Base-by-base conservation (phyloP, 306 rosid genomes). In the Begonia masoniana region DNA sequence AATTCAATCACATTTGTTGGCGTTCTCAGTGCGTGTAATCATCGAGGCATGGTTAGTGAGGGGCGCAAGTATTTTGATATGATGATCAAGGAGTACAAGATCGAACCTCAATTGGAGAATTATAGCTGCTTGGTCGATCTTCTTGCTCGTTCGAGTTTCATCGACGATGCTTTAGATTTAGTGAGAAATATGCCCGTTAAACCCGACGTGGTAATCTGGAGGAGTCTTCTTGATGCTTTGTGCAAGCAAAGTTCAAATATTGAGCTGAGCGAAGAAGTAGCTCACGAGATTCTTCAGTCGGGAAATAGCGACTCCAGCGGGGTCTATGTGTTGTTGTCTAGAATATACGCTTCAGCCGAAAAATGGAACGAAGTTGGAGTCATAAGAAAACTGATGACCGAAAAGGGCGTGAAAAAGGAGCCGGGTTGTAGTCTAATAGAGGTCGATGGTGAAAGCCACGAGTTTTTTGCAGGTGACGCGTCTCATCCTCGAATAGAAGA, bases 111-210 rank as follows among this genome's bases (percentile, higher is more conserved):
- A 56, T 47, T 85, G 52, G 83, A 82, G 79, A 95, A 88, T 57
- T 88, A 82, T 24, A 95, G 97, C 12, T 88, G 97, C 70, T 75
- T 88, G 0, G 79, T 80, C 64, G 94, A 84, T 71, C 94, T 82
- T 51, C 74, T 78, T 5, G 83, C 89, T 60, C 83, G 84, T 62
- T 79, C 87, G 0, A 78, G 94, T 12, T 63, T 58, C 56, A 70
- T 80, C 0, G 62, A 82, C 10, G 84, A 78, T 59, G 95, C 89
- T 68, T 41, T 84, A 46, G 68, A 80, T 35, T 46, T 80, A 76
- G 84, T 80, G 23, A 68, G 76, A 9, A 52, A 66, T 47, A 84
- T 88, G 95, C 76, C 92, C 6, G 57, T 76, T 16, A 84, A 79
- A 62, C 94, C 95, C 13, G 95, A 88, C 70, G 75, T 47, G 43